Evolutionary conservation across 805 yeast species (phyloP), one percentile per base, ranked within the genome.

Genomic region (Clavispora santaluciae): DNA sequence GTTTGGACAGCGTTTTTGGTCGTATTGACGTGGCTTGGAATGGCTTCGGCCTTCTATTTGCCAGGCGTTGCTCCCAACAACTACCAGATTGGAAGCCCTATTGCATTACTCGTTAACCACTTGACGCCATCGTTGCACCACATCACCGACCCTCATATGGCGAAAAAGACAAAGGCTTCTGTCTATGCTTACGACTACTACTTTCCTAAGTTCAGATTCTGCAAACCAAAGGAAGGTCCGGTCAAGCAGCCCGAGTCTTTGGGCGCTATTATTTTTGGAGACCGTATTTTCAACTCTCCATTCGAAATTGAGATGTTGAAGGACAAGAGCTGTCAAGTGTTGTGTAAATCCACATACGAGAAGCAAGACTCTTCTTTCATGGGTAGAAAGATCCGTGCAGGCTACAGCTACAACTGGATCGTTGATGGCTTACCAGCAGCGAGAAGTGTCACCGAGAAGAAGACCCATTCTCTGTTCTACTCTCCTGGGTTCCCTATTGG

Each of bases 31-130:
- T 44, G 57, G 39, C 39, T 55, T 13, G 51, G 56, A 10, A 17
- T 54, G 15, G 41, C 57, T 12, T 38, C 48, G 26, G 95, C 83
- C 2, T 91, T 93, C 65, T 91, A 93, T 59, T 70, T 93, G 41
- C 98, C 98, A 0, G 98, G 98, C 7, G 93, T 89, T 18, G 96
- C 98, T 0, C 98, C 99, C 15, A 86, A 95, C 1, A 83, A 91
- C 38, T 93, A 91, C 58, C 69, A 73, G 35, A 72, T 76, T 44
- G 88, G 82, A 38, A 95, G 90, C 40, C 51, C 56, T 3, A 81
- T 93, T 37, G 87, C 91, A 12, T 67, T 93, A 40, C 68, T 84
- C 37, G 99, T 93, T 23, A 93, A 93, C 59, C 95, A 89, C 55
- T 77, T 93, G 53, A 87, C 96, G 0, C 96, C 97, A 12, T 78